These are phyloP conservation scores for Dipodascus albidus DNA, from an alignment of 805 yeast species.

Conservation along the genomic window DNA sequence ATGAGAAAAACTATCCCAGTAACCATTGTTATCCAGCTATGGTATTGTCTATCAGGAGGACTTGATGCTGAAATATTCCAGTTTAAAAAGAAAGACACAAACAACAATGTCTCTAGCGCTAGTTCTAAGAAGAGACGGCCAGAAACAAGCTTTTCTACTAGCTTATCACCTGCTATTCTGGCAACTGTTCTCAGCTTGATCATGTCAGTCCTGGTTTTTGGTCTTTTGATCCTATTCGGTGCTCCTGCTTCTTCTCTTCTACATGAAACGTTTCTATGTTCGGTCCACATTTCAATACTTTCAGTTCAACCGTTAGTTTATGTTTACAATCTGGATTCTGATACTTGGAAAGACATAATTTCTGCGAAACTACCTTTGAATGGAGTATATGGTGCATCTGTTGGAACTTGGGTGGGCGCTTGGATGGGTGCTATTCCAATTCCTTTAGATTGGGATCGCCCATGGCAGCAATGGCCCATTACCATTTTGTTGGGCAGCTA, in stretches of 20 bases:
- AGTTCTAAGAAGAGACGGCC: neutral
- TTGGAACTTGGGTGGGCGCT: conserved; percentile 49
- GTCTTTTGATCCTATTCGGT: conserved; percentile 53
- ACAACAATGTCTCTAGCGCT: neutral
- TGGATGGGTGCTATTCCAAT: conserved; percentile 93
- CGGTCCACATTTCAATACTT: conserved; percentile 51
- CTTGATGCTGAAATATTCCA: conserved; percentile 4
- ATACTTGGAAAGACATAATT: conserved; percentile 30
- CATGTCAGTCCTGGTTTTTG: conserved; percentile 20
- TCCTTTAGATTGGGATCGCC: conserved; percentile 95
- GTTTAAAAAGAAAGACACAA: conserved; percentile 2
- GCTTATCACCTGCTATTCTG: conserved; percentile 18
- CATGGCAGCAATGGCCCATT: conserved; percentile 95
- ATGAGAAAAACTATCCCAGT: conserved; percentile 12
- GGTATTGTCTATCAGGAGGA: conserved; percentile 15
- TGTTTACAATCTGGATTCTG: conserved; percentile 39
- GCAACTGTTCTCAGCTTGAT: conserved; percentile 21
- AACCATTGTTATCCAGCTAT: conserved; percentile 13
- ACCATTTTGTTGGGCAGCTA: conserved; percentile 75
- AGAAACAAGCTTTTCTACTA: conserved; percentile 1
- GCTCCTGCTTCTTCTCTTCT: conserved; percentile 56
- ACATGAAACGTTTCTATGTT: conserved; percentile 45
- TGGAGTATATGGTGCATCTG: conserved; percentile 28
- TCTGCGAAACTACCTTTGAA: conserved; percentile 20
- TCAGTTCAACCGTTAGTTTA: conserved; percentile 55